Percentiles rank a stretch among this genome's conserved stretches.
Conservation (phyloP, 2,329 filamentous ascomycete genomes). For the Colletotrichum sp. region DNA sequence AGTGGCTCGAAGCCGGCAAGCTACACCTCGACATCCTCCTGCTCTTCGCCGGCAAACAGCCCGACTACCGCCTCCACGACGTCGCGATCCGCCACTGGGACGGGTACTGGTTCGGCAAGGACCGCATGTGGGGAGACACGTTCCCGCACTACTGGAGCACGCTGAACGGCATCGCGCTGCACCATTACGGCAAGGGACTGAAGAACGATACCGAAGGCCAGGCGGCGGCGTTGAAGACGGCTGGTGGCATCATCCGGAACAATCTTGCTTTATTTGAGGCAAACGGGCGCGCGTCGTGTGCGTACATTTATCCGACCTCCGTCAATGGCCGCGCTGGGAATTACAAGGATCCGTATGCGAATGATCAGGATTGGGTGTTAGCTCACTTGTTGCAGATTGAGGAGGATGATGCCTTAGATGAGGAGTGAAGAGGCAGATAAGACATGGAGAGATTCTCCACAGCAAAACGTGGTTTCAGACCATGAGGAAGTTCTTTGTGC, state of each 20-base stretch:
- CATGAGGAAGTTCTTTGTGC: background rate
- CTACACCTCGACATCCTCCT: constrained; percentile 8
- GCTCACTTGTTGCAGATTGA: constrained; percentile 13
- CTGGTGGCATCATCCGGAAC: background rate
- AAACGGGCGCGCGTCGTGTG: constrained; percentile 1
- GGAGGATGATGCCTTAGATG: background rate
- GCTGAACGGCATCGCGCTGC: constrained; percentile 1
- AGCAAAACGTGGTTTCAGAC: background rate
- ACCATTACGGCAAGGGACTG: background rate
- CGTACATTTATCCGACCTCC: constrained; percentile 10
- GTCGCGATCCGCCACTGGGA: constrained; percentile 17
- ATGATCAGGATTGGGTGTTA: constrained; percentile 11
- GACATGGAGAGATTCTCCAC: background rate
- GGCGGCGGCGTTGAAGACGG: background rate
- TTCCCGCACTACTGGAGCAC: constrained; percentile 16
- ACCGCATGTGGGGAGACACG: constrained; percentile 14
- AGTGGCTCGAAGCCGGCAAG: constrained; percentile 33
- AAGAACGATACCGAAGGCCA: background rate
- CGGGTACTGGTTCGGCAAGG: constrained; percentile 16
- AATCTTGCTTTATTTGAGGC: constrained; percentile 8
- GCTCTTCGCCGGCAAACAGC: constrained; percentile 5
- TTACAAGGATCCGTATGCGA: constrained; percentile 16
- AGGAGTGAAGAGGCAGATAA: background rate
- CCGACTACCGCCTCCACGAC: constrained; percentile 12
- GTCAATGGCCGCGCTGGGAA: background rate